Base-by-base conservation (phyloP, 2,329 filamentous ascomycete species). In the Diaporthe velutina region DNA sequence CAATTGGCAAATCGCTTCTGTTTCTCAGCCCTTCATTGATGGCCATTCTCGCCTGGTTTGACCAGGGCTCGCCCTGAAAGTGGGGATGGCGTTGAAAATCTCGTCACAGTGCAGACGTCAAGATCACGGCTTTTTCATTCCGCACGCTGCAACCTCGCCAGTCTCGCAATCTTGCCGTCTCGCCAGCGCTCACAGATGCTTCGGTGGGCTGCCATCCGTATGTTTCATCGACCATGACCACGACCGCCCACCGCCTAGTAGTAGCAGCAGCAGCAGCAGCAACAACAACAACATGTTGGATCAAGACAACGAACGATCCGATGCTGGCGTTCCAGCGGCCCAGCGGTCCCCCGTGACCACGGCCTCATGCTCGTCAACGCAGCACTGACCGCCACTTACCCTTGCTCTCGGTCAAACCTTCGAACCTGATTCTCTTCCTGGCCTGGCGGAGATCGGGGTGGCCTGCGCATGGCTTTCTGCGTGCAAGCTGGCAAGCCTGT, bases 321-420 rank as follows among this genome's bases (percentile, higher is more conserved):
- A 54, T 52, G n/a, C 45, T 54, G 45, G 30, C 40, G 22, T 50
- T 42, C 42, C 25, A 45, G 30, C 42, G 55, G 19, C 30, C 57
- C 40, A 30, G 42, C 70, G 55, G 33, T n/a, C 13, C 55, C 68
- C 70, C 70, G 70, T 71, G 70, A 71, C 70, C 70, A 48, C 57
- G n/a, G 33, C 70, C 13, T 54, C 55, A 71, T 71, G 70, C 70
- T 71, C 45, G 70, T 71, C 70, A 61, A 50, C 70, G 58, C 15
- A 61, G 70, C 70, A 58, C 70, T 71, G 70, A 71, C 70, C 70
- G 55, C 70, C 55, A 61, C 58, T 71, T 71, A 61, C 57, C 45
- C 58, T 42, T 40, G 55, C 42, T 28, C n/a, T 52, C 55, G 35
- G 70, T 54, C 70, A 61, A 71, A 52, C 25, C 33, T 50, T 50